Evolutionary conservation across 2,329 filamentous ascomycete species (phyloP).

Genomic region (Hypoxylon sp.): DNA sequence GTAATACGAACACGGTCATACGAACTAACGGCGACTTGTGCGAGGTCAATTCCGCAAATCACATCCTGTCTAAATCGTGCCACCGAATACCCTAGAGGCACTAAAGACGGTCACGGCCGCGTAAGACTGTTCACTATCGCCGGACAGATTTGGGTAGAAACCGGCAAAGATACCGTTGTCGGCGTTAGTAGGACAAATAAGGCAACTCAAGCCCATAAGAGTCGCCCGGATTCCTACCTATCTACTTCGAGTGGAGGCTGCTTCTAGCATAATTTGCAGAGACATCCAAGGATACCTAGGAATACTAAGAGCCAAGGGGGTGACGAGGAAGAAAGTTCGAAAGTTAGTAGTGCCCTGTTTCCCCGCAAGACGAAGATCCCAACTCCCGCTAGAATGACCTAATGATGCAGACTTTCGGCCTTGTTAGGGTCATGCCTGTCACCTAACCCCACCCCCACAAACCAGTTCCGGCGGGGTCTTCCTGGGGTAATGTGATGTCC

Average conservation of each 20-base stretch:
- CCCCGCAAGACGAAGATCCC: conserved; percentile 27
- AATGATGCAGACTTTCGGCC: conserved; percentile 25
- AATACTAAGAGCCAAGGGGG: neutral
- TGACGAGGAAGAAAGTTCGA: neutral
- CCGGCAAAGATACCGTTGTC: conserved; percentile 5
- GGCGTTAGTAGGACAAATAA: conserved; percentile 1
- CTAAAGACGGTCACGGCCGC: neutral
- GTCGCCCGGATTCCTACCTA: neutral
- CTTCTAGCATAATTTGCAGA: conserved; percentile 9
- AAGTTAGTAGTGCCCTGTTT: conserved; percentile 22
- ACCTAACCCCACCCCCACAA: conserved; percentile 35
- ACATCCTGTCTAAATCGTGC: neutral
- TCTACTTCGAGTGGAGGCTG: neutral
- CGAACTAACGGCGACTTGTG: conserved; percentile 7
- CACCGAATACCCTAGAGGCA: neutral
- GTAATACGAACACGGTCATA: conserved; percentile 16
- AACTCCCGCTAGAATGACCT: conserved; percentile 28
- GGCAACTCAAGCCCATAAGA: conserved; percentile 1
- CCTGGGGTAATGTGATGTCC: conserved; percentile 27
- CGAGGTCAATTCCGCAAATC: conserved; percentile 13
- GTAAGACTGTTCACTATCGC: neutral
- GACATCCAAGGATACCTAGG: neutral
- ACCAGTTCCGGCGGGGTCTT: conserved; percentile 14
- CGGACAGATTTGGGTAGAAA: neutral
- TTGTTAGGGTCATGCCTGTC: conserved; percentile 15